Evolutionary conservation across 2,329 filamentous ascomycete species (phyloP), one percentile per base, ranked within the genome.

Genomic region (Fusarium annulatum): DNA sequence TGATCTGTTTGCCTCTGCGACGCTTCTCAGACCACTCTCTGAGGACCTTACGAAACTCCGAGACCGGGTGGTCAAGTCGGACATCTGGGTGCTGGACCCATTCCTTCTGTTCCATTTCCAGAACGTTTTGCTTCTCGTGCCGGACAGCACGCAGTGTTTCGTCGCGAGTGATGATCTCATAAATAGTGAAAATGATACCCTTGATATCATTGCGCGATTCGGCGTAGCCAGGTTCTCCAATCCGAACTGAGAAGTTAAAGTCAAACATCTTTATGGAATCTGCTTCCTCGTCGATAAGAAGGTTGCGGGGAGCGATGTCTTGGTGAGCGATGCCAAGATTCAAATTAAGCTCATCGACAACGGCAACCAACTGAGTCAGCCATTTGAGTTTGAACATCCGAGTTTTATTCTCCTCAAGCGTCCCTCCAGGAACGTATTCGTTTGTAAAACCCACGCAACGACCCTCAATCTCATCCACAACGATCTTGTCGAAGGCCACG

Each of bases 221-320:
- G 2, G 14, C 30, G 26, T 74, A 74, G 10, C 39, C 16, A n/a
- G n/a, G 16, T 28, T 48, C 38, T 45, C 66, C 68, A 8, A 81
- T 79, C 7, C 73, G 77, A 58, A 62, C 74, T 1, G 77, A 69
- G 18, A 63, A 78, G 63, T 82, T 79, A 58, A 84, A 84, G 75
- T 84, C 82, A 49, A 84, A 82, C 6, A 85, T 46, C 49, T 79
- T 57, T 12, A 85, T 38, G 12, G 71, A 74, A 56, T 83, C 78
- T 19, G 79, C 81, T 21, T 59, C 34, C 2, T 77, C 75, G 55
- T 85, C 75, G 46, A 85, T 61, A 1, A 85, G 61, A 7, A 85
- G 77, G 59, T 86, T 85, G 19, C 82, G 79, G 1, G 80, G 72
- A 9, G 79, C 79, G 60, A 86, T 76, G 52, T 85, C 83, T 68